Conservation (phyloP, 805 yeast species). For the Kluyveromyces dobzhanskii region DNA sequence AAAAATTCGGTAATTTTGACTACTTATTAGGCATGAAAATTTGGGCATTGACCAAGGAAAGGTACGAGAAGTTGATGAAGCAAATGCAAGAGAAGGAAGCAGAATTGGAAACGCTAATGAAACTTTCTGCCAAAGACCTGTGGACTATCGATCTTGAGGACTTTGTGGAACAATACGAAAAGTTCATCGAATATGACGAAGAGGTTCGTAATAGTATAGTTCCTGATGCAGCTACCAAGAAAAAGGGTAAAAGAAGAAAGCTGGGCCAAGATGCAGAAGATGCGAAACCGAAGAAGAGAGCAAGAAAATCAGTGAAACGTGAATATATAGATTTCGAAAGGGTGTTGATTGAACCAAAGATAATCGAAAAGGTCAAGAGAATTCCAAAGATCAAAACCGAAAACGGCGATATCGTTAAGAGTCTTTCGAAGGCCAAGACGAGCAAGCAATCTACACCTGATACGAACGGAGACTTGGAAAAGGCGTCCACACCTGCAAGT, state of each 20-base stretch:
- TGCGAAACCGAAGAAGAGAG: slow-evolving; percentile 19
- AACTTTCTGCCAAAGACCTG: slow-evolving; percentile 71
- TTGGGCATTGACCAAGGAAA: slow-evolving; percentile 87
- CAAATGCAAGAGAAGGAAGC: slow-evolving; percentile 67
- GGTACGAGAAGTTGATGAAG: slow-evolving; percentile 69
- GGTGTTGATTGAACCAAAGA: slow-evolving; percentile 20
- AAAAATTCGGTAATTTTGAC: slow-evolving; percentile 62
- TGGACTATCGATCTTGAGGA: slow-evolving; percentile 81
- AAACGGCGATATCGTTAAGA: not conserved
- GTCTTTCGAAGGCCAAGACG: not conserved
- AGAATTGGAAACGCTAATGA: slow-evolving; percentile 59
- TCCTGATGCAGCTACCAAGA: slow-evolving; percentile 37
- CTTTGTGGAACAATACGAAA: slow-evolving; percentile 57
- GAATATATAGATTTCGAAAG: slow-evolving; percentile 24
- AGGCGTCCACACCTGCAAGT: not conserved
- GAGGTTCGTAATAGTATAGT: slow-evolving; percentile 45
- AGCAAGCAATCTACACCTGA: not conserved
- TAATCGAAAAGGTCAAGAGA: slow-evolving; percentile 18
- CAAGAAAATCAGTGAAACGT: slow-evolving; percentile 17
- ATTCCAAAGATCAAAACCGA: slow-evolving; percentile 20
- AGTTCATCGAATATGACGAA: slow-evolving; percentile 59
- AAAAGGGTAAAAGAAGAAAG: slow-evolving; percentile 25
- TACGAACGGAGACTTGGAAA: not conserved
- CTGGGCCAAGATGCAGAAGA: slow-evolving; percentile 25
- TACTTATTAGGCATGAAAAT: slow-evolving; percentile 87